Base-by-base conservation (phyloP, 768 basidiomycete species). In the Ramaria sp. region DNA sequence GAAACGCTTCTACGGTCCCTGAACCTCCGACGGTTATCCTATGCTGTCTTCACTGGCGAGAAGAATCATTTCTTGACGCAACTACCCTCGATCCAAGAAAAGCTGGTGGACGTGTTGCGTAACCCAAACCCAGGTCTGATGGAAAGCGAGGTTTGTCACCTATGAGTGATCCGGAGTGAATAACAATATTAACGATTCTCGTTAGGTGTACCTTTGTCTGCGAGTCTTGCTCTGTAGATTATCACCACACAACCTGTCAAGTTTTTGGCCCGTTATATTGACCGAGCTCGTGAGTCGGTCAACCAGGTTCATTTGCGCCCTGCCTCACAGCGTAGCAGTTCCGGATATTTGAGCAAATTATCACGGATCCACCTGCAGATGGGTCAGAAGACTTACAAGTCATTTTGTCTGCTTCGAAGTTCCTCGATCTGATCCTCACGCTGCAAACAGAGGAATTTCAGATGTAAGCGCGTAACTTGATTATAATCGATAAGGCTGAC, bases 391-490 rank as follows among this genome's bases (percentile, higher is more conserved):
- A 88, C 52, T 72, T 99, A 24, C 78, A 80, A 38, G 73, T 94
- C 12, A 73, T 97, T 47, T 76, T 97, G 20, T 81, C 94, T 1
- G 92, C 91, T 1, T 86, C 90, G 73, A 98, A 98, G 69, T 89
- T 94, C 62, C 70, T 99, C 22, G 96, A 99, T 67, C 71, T 97
- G 5, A 71, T 98, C n/a, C 75, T 98, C 10, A 84, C 88, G 3
- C 70, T 99, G 24, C 94, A 98, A 66, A 95, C 91, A 0, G 91
- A 94, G 64, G 95, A 98, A 66, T 99, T 98, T 68, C 96, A 98
- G 69, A 88, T 97, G 95, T 96, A 24, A 47, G 45, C 25, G 18
- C 24, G n/a, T 47, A 6, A 64, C 36, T 64, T 49, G 12, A 20
- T 16, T 10, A n/a, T 16, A 2, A n/a, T 8, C 39, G 20, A n/a